Evolutionary conservation across 2,329 filamentous ascomycete genomes (phyloP).

Genomic region (Fusarium papillatum): DNA sequence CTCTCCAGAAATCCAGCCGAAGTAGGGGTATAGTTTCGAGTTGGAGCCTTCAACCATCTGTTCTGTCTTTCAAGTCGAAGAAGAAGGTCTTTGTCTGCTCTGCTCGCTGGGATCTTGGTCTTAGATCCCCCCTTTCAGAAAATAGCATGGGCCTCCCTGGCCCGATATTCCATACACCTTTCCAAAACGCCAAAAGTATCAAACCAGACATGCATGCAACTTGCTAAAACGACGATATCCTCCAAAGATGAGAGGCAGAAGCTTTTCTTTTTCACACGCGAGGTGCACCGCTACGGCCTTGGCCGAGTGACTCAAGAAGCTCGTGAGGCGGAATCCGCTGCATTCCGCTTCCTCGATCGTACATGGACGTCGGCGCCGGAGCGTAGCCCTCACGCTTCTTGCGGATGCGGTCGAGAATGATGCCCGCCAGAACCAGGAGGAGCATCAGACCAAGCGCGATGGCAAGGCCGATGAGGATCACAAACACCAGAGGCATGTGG

Average conservation of each 20-base stretch:
- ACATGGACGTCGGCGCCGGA: slow-evolving; percentile 79
- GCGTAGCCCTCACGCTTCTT: slow-evolving; percentile 85
- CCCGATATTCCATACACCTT: slow-evolving; percentile 45
- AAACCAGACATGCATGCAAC: slow-evolving; percentile 45
- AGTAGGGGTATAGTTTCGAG: slow-evolving; percentile 34
- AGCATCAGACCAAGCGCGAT: slow-evolving; percentile 85
- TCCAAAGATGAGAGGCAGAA: slow-evolving; percentile 12
- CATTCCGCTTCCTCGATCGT: slow-evolving; percentile 70
- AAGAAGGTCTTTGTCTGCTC: slow-evolving; percentile 17
- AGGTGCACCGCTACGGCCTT: slow-evolving; percentile 62
- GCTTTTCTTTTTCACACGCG: slow-evolving; percentile 57
- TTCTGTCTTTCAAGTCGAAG: slow-evolving; percentile 10
- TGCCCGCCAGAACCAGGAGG: slow-evolving; percentile 80
- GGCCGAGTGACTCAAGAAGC: slow-evolving; percentile 67
- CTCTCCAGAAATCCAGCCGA: slow-evolving; percentile 38
- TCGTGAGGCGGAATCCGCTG: slow-evolving; percentile 72
- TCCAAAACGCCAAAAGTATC: slow-evolving; percentile 53
- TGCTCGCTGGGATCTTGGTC: slow-evolving; percentile 26
- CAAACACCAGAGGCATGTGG: slow-evolving; percentile 79
- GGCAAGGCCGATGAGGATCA: slow-evolving; percentile 85
- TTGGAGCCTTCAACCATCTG: slow-evolving; percentile 20
- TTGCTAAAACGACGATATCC: slow-evolving; percentile 44
- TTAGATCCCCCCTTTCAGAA: slow-evolving; percentile 29
- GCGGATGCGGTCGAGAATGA: slow-evolving; percentile 81
- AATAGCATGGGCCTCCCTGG: slow-evolving; percentile 34